phyloP scores from a whole-genome alignment of 768 basidiomycete species.

The Exsudoporus frostii region DNA sequence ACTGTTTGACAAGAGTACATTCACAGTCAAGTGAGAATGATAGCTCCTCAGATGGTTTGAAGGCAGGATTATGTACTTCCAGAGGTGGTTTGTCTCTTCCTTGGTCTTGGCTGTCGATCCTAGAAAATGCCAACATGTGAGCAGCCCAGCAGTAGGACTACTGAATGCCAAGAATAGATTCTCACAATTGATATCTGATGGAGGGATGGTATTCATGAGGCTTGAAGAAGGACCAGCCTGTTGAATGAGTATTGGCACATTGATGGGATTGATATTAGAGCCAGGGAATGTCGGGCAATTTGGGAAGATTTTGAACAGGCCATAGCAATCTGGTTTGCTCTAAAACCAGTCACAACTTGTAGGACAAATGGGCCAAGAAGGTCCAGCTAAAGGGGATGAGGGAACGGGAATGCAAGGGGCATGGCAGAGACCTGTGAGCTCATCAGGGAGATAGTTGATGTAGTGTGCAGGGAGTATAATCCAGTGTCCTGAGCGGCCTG shows the following conservation, averaged over 20 bases:
- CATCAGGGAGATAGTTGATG: not conserved
- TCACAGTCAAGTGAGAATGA: no score
- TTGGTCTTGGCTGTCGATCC: not conserved
- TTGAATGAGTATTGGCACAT: not conserved
- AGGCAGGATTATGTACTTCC: not conserved
- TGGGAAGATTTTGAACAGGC: not conserved
- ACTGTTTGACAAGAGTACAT: no score
- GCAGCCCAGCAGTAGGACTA: not conserved
- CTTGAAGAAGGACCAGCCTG: not conserved
- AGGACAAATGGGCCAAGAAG: not conserved
- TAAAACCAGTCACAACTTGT: not conserved
- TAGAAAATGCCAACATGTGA: not conserved
- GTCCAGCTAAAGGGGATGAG: not conserved
- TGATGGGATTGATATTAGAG: not conserved
- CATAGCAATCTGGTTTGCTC: not conserved
- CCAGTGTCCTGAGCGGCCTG: not conserved
- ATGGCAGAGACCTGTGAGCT: not conserved
- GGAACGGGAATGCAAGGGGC: not conserved
- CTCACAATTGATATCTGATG: not conserved
- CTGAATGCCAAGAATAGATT: not conserved
- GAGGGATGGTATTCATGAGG: not conserved
- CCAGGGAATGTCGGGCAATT: not conserved
- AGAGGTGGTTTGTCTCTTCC: conserved; percentile 13
- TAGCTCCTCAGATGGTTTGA: no score
- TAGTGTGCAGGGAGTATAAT: not conserved